These are phyloP conservation scores for Ogataea hybrid DNA, from an alignment of 1,139 yeast species.

Conservation along the genomic window DNA sequence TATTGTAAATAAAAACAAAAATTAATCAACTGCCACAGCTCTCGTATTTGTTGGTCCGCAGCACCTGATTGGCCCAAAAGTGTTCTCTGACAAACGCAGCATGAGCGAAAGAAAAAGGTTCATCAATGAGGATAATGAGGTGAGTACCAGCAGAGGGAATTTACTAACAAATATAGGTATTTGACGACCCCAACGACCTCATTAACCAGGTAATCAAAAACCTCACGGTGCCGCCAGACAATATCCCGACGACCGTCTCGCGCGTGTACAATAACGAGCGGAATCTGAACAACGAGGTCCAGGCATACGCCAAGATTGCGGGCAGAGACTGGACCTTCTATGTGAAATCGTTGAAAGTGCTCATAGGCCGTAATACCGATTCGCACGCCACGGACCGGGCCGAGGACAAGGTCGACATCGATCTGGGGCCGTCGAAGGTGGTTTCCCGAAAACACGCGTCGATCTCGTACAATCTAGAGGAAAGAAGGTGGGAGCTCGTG, in stretches of 20 bases:
- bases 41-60: not conserved
- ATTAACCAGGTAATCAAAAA: conserved; percentile 53
- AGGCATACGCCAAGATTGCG: conserved; percentile 94
- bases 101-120: conserved; percentile 22
- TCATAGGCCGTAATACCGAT: conserved; percentile 87
- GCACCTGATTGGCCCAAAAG: conserved; percentile 1
- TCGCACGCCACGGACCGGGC: conserved; percentile 21
- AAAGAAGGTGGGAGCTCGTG: conserved; percentile 81
- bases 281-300: conserved; percentile 79
- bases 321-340: conserved; percentile 95
- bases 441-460: conserved; percentile 89
- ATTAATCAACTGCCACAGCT: conserved; percentile 7
- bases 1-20: conserved; percentile 19
- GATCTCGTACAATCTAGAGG: conserved; percentile 71
- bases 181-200: conserved; percentile 50
- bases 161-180: conserved; percentile 13
- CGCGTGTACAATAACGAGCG: conserved; percentile 57
- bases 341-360: conserved; percentile 74
- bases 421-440: conserved; percentile 94
- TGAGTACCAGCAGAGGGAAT: not conserved
- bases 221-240: conserved; percentile 43
- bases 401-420: conserved; percentile 65
- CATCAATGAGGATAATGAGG: conserved; percentile 18
- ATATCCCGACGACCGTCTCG: conserved; percentile 48
- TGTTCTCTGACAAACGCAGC: not conserved